Base-by-base conservation (phyloP, 2,329 filamentous ascomycete genomes). In the Basipetospora chlamydospora region DNA sequence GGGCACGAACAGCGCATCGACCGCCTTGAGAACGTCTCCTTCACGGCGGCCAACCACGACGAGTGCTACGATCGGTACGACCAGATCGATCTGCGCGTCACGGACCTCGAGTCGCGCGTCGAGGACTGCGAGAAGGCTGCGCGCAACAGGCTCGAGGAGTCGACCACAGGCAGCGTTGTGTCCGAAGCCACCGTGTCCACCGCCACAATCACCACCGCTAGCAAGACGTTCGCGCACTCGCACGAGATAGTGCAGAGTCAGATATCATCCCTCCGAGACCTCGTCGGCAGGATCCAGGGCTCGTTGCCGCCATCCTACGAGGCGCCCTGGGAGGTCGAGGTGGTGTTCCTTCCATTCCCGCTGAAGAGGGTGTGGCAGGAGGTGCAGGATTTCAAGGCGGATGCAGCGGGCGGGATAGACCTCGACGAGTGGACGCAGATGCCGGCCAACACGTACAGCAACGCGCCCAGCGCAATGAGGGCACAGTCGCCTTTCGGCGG, bases 311-410 rank as follows among this genome's bases (percentile, higher is more conserved):
- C 41, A 5, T 74, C 78, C 0, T 61, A 62, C 20, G 55, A 58
- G 28, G 64, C 70, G 28, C 78, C 80, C 0, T 86, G 80, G 78
- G 71, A 80, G 44, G 60, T 88, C 2, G 80, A 87, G 48, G 77
- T 87, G 4, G 73, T 87, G 1, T 73, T 86, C 39, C 53, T 87
- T 6, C 82, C 82, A 1, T 88, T 83, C 51, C 63, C 67, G 1
- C 55, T 75, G 6, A 70, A 65, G 44, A 64, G 61, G 16, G 46
- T 76, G 5, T 76, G 71, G 71, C 58, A 69, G 40, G 58, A 60
- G 30, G 52, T 60, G 4, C 50, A 59, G 41, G 61, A 70, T 3
- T 71, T 74, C 49, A 60, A 58, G 33, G 40, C 49, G 17, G 57
- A 56, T 16, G 46, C 55, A 5, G 52, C 52, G 28, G n/a, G n/a